These are phyloP conservation scores for Aegle marmelos DNA, from an alignment of 345 rosid species.

Conservation along the genomic window DNA sequence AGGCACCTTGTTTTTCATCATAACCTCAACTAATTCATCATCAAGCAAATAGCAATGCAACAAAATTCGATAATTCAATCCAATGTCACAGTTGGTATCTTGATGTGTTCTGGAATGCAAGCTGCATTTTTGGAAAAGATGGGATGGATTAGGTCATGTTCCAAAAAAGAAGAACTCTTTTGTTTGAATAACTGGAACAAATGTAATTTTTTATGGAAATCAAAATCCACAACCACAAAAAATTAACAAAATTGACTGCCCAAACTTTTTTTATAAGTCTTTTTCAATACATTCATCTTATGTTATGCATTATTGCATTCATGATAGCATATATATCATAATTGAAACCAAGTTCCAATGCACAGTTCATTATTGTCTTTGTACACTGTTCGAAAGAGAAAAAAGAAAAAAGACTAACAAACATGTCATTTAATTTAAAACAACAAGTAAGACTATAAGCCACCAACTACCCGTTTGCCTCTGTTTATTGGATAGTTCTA, in stretches of 20 bases:
- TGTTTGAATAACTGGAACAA: constrained; percentile 13
- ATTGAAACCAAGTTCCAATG: constrained; percentile 65
- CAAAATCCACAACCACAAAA: constrained; percentile 14
- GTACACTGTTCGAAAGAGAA: background rate
- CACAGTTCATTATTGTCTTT: constrained; percentile 22
- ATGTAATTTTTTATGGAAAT: constrained; percentile 9
- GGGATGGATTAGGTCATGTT: background rate
- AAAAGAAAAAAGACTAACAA: background rate
- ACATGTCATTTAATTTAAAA: background rate
- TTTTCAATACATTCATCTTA: constrained; percentile 32
- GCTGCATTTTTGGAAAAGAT: background rate
- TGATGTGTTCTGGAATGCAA: background rate
- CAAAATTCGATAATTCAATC: background rate
- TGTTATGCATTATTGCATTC: constrained; percentile 41
- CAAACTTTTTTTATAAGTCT: constrained; percentile 28
- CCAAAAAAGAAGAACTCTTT: background rate
- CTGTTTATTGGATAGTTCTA: background rate
- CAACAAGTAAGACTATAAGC: background rate
- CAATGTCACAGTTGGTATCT: background rate
- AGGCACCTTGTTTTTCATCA: background rate
- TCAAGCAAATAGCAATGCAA: background rate
- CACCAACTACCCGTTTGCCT: constrained; percentile 1
- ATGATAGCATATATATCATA: constrained; percentile 38
- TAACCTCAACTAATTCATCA: background rate
- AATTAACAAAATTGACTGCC: constrained; percentile 27